phyloP scores from a whole-genome alignment of 495 filamentous ascomycete species.

The Neurospora hispaniola region DNA sequence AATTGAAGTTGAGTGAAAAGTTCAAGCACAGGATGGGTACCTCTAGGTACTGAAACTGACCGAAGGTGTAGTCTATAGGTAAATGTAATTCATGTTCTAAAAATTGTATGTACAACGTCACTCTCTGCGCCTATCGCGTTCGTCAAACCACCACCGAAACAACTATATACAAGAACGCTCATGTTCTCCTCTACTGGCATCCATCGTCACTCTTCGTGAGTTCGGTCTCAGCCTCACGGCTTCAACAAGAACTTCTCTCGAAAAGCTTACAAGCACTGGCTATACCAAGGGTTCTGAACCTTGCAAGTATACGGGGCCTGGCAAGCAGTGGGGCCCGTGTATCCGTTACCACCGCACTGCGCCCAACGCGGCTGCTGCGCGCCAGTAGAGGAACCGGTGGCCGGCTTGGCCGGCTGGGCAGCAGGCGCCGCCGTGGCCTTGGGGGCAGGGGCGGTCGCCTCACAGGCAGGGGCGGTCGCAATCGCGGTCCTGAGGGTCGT shows the following conservation, averaged over 20 bases:
- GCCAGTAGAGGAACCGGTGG: constrained; percentile 3
- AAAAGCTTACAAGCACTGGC: constrained; percentile 26
- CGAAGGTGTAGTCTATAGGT: background rate
- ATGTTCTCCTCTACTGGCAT: background rate
- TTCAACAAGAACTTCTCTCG: background rate
- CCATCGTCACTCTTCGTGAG: no score
- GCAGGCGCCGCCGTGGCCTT: background rate
- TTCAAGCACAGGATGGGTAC: no score
- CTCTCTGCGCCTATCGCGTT: background rate
- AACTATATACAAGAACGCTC: background rate
- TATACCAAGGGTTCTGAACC: constrained; percentile 28
- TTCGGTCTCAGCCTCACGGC: background rate
- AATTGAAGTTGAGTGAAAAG: no score
- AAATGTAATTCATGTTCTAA: background rate
- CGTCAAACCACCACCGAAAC: background rate
- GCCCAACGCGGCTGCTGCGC: constrained; percentile 17
- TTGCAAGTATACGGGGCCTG: constrained; percentile 31
- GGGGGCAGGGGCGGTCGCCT: background rate
- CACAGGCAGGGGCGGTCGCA: background rate
- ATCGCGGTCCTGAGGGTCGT: constrained; percentile 15
- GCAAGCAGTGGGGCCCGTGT: constrained; percentile 30
- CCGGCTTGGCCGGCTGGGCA: background rate
- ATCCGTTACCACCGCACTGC: constrained; percentile 34
- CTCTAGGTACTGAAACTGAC: background rate
- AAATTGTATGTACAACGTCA: background rate